phyloP scores from a whole-genome alignment of 129 eudicot genomes.

The Dittrichia graveolens region DNA sequence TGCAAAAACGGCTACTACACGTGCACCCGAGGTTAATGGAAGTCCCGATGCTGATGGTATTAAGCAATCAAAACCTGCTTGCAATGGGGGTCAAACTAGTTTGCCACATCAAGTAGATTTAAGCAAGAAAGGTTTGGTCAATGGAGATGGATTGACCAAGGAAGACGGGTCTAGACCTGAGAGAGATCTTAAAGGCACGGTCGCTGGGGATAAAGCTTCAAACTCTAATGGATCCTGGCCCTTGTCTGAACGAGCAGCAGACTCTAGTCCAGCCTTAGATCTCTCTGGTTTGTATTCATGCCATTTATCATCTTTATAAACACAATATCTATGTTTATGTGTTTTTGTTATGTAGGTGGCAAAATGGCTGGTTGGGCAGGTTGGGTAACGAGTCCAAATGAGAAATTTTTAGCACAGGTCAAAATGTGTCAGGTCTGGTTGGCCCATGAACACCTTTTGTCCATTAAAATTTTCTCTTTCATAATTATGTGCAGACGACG shows the following conservation, averaged over 20 bases:
- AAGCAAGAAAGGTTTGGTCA: constrained; percentile 38
- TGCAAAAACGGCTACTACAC: constrained; percentile 24
- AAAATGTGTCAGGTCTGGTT: neutral
- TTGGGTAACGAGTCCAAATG: constrained; percentile 4
- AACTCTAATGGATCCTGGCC: constrained; percentile 16
- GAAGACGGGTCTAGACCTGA: constrained; percentile 44
- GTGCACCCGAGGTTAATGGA: constrained; percentile 45
- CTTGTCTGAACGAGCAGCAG: constrained; percentile 43
- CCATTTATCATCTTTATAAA: constrained; percentile 8
- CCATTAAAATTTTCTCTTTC: neutral
- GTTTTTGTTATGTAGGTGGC: neutral
- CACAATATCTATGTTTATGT: neutral
- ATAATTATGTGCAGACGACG: neutral
- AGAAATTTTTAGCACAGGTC: neutral
- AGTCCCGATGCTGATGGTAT: constrained; percentile 39
- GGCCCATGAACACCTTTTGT: constrained; percentile 3
- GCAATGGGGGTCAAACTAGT: constrained; percentile 54
- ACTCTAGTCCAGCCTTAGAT: constrained; percentile 39
- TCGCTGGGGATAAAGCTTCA: constrained; percentile 31
- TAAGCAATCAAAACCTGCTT: constrained; percentile 44
- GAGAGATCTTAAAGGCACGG: constrained; percentile 30
- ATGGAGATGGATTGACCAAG: constrained; percentile 48
- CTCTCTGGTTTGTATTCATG: constrained; percentile 35
- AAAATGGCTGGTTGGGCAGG: constrained; percentile 4
- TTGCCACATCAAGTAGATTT: constrained; percentile 42